Conservation (phyloP, 371 early-diverging fungal genomes). For the Rhizopus delemar region DNA sequence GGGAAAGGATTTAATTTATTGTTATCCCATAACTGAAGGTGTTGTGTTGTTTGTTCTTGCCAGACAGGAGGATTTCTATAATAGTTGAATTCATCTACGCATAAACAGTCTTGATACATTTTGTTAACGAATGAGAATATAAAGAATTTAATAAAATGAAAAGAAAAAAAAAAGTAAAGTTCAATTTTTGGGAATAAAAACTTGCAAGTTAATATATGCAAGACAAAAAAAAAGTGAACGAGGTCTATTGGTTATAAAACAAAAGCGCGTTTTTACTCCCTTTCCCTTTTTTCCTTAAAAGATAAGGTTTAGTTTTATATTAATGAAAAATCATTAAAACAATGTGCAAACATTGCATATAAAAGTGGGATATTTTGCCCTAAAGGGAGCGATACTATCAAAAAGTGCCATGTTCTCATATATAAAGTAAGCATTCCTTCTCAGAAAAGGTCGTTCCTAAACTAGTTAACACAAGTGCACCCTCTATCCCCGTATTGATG, state of each 20-base stretch:
- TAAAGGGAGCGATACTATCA: background rate
- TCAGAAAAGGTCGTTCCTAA: background rate
- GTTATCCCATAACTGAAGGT: background rate
- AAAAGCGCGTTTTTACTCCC: background rate
- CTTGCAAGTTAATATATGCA: conserved; percentile 6
- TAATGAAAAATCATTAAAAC: conserved; percentile 1
- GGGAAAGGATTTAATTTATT: background rate
- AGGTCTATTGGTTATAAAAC: background rate
- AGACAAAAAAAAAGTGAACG: background rate
- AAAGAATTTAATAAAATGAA: conserved; percentile 1
- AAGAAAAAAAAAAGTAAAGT: background rate
- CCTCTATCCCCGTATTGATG: background rate
- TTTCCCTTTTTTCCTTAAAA: background rate
- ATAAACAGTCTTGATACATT: conserved; percentile 2
- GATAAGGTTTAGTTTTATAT: background rate
- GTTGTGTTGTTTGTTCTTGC: background rate
- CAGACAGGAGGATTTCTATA: background rate
- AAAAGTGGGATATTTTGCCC: background rate
- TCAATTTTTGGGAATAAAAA: background rate
- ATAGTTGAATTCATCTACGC: conserved; percentile 4
- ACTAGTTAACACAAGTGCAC: background rate
- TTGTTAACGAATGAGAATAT: background rate
- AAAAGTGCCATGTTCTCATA: no score
- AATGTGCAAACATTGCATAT: conserved; percentile 1
- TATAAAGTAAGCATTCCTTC: background rate